phyloP scores from a whole-genome alignment of 306 rosid species.

The Lotus japonicus region DNA sequence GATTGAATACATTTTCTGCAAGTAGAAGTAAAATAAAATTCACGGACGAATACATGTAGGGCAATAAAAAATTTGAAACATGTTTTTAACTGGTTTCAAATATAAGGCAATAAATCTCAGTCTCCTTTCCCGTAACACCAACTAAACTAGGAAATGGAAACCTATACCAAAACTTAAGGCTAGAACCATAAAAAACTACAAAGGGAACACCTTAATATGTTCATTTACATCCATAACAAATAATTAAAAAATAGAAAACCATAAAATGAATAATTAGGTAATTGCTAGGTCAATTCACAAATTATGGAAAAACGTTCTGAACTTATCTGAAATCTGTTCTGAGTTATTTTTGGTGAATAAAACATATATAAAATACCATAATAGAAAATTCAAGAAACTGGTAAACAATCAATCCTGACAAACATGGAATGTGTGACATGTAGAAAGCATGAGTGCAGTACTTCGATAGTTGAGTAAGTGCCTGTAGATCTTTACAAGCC shows the following conservation, averaged over 20 bases:
- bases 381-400: background rate
- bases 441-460: slow-evolving; percentile 28
- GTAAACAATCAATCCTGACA: slow-evolving; percentile 8
- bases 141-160: slow-evolving; percentile 9
- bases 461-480: slow-evolving; percentile 92
- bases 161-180: slow-evolving; percentile 3
- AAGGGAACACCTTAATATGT: background rate
- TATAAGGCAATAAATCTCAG: background rate
- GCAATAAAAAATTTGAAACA: background rate
- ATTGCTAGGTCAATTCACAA: background rate
- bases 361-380: background rate
- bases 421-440: slow-evolving; percentile 16
- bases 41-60: background rate
- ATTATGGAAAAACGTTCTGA: background rate
- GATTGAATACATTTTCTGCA: slow-evolving; percentile 92
- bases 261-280: slow-evolving; percentile 3
- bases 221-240: background rate
- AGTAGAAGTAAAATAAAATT: slow-evolving; percentile 25
- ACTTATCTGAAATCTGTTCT: background rate
- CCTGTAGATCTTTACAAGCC: slow-evolving; percentile 90
- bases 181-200: background rate
- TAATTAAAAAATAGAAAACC: background rate
- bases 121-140: slow-evolving; percentile 7
- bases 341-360: slow-evolving; percentile 12
- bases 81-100: slow-evolving; percentile 14